These are phyloP conservation scores for Volutella citrinella DNA, from an alignment of 2,329 filamentous ascomycete genomes.

Conservation along the genomic window DNA sequence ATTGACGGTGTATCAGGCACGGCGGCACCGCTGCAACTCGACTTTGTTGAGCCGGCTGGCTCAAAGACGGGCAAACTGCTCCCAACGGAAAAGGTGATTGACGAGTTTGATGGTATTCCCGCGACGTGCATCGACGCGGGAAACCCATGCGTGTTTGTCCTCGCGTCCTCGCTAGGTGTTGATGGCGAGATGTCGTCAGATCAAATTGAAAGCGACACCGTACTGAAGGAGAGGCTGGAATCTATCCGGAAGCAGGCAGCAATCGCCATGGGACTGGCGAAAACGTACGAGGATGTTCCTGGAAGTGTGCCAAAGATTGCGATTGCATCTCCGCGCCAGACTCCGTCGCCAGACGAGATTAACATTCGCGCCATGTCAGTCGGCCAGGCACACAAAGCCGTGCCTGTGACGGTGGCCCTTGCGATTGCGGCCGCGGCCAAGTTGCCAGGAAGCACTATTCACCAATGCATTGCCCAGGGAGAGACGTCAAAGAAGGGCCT, in stretches of 20 bases:
- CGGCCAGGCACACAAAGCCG: slow-evolving; percentile 47
- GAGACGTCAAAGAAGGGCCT: too few relatives aligned
- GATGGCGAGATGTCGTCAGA: slow-evolving; percentile 50
- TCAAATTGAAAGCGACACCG: slow-evolving; percentile 42
- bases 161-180: slow-evolving; percentile 47
- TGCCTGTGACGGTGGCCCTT: slow-evolving; percentile 49
- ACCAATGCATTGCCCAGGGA: too few relatives aligned
- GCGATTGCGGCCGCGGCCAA: slow-evolving; percentile 35
- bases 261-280: slow-evolving; percentile 54
- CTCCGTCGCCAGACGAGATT: slow-evolving; percentile 28
- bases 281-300: slow-evolving; percentile 31
- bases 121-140: slow-evolving; percentile 57
- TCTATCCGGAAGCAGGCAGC: slow-evolving; percentile 52
- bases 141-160: slow-evolving; percentile 58
- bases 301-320: slow-evolving; percentile 60
- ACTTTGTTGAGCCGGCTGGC: slow-evolving; percentile 58
- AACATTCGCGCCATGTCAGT: slow-evolving; percentile 48
- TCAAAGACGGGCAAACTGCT: slow-evolving; percentile 49
- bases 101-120: slow-evolving; percentile 44
- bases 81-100: slow-evolving; percentile 47
- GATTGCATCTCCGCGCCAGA: slow-evolving; percentile 43
- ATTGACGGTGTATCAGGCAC: slow-evolving; percentile 61
- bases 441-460: slow-evolving; percentile 36
- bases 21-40: slow-evolving; percentile 52
- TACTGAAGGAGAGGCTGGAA: slow-evolving; percentile 43